These are phyloP conservation scores for Sequoiadendron giganteum DNA, from an alignment of 75 land plant genomes.

Conservation along the genomic window DNA sequence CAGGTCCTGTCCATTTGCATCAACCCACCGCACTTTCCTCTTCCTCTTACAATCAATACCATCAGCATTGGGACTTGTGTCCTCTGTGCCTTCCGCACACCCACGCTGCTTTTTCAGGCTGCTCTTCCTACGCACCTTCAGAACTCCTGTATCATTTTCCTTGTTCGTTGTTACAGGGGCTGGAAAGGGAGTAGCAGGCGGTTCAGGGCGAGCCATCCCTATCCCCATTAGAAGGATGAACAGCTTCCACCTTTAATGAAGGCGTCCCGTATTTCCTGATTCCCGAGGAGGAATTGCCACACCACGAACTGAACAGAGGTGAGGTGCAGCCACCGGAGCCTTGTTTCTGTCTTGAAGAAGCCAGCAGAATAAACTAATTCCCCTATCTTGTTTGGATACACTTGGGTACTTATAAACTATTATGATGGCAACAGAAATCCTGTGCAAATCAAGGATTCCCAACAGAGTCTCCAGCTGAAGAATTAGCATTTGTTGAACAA, in stretches of 20 bases:
- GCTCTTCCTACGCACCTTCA: slow-evolving; percentile 41
- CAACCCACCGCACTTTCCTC: slow-evolving; percentile 73
- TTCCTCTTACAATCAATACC: slow-evolving; percentile 20
- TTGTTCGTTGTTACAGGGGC: not conserved
- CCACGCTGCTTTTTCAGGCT: slow-evolving; percentile 37
- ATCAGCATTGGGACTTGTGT: slow-evolving; percentile 10
- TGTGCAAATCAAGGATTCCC: too few species aligned
- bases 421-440: too few species aligned
- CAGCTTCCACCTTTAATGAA: slow-evolving; percentile 32
- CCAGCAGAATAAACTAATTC: slow-evolving; percentile 29
- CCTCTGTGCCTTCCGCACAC: slow-evolving; percentile 1
- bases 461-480: too few species aligned
- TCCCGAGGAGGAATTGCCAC: slow-evolving; percentile 18
- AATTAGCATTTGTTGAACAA: too few species aligned
- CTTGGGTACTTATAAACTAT: too few species aligned
- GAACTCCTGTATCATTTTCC: not conserved
- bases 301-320: slow-evolving; percentile 32
- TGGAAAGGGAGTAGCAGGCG: slow-evolving; percentile 6
- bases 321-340: slow-evolving; percentile 34
- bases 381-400: too few species aligned
- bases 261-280: slow-evolving; percentile 11
- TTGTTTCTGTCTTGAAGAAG: slow-evolving; percentile 30
- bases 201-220: slow-evolving; percentile 16
- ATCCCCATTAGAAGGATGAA: slow-evolving; percentile 18
- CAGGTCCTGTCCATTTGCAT: slow-evolving; percentile 60